Conservation (phyloP, 371 early-diverging fungal species). For the Nematocida ironsii region DNA sequence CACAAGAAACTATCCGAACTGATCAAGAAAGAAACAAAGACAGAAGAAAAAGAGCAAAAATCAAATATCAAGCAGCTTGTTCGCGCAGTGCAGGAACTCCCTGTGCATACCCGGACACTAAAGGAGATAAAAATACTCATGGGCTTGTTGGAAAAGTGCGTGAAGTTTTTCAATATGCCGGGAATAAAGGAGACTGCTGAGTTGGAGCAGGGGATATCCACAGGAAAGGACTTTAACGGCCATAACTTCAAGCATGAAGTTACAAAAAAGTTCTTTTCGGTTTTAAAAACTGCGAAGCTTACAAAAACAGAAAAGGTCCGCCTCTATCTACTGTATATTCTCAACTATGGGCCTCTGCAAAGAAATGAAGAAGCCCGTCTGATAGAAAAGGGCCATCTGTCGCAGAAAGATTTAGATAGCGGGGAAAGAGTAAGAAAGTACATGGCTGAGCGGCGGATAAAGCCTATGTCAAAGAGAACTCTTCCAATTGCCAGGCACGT, state of each 20-base stretch:
- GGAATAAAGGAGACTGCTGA: constrained; percentile 55
- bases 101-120: constrained; percentile 65
- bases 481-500: constrained; percentile 65
- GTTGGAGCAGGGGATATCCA: constrained; percentile 64
- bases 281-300: constrained; percentile 46
- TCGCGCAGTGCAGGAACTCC: constrained; percentile 68
- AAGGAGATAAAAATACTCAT: constrained; percentile 60
- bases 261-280: constrained; percentile 56
- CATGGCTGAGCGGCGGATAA: constrained; percentile 12
- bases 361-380: constrained; percentile 53
- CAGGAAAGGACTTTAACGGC: constrained; percentile 60
- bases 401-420: constrained; percentile 50
- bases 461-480: constrained; percentile 43
- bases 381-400: constrained; percentile 37
- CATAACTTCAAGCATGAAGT: constrained; percentile 49
- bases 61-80: constrained; percentile 60
- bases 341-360: constrained; percentile 35
- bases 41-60: constrained; percentile 58
- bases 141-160: constrained; percentile 59
- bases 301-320: constrained; percentile 63
- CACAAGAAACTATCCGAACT: constrained; percentile 59
- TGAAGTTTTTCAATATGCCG: constrained; percentile 58
- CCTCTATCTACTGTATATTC: constrained; percentile 60
- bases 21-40: constrained; percentile 55
- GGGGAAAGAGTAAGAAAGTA: constrained; percentile 21